Evolutionary conservation across 164 flowering plant genomes (phyloP).

Genomic region (Stephania cephalantha): DNA sequence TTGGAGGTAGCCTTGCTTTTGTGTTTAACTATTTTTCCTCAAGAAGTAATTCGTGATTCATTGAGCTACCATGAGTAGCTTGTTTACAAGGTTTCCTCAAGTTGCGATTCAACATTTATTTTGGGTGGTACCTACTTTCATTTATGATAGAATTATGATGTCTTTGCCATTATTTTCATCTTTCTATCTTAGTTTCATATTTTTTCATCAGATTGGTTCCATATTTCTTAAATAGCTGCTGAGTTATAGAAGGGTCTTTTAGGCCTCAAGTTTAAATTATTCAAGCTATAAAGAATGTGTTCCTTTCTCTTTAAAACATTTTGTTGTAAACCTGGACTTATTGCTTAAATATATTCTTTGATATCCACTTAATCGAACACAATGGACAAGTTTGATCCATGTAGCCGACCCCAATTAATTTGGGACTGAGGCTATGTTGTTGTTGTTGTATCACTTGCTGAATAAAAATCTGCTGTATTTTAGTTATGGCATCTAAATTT

Average conservation of each 20-base stretch:
- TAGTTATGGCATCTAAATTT: too few relatives aligned
- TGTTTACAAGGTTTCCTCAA: background rate
- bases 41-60: background rate
- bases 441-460: too few relatives aligned
- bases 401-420: too few relatives aligned
- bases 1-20: conserved; percentile 56
- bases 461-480: too few relatives aligned
- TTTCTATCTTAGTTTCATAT: too few relatives aligned
- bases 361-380: background rate
- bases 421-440: too few relatives aligned
- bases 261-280: background rate
- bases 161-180: background rate
- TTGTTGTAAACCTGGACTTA: background rate
- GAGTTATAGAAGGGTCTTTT: background rate
- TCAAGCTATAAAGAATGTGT: background rate
- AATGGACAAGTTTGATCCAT: too few relatives aligned
- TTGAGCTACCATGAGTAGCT: background rate
- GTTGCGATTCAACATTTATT: background rate
- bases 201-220: background rate
- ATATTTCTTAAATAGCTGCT: background rate
- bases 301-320: background rate
- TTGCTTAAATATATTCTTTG: too few relatives aligned
- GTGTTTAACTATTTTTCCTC: background rate
- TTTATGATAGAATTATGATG: background rate
- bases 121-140: background rate